Percentiles rank a stretch among this genome's conserved stretches.
phyloP scores from a whole-genome alignment of 257 asterid species.

The Solanum paucissectum region DNA sequence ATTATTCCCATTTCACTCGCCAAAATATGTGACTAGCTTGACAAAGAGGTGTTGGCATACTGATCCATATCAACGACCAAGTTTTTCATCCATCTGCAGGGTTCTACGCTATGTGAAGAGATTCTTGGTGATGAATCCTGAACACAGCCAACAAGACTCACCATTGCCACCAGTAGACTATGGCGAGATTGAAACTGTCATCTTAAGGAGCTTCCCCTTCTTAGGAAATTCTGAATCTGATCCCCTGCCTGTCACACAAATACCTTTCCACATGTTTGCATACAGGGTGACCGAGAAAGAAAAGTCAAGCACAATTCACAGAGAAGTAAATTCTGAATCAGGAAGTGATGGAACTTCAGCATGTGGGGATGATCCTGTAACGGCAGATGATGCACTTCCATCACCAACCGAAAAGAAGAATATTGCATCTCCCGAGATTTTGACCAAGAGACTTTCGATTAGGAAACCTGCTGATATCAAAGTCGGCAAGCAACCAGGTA shows the following conservation, averaged over 20 bases:
- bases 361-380: slow-evolving; percentile 39
- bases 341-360: slow-evolving; percentile 66
- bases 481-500: slow-evolving; percentile 50
- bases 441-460: slow-evolving; percentile 26
- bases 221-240: slow-evolving; percentile 1
- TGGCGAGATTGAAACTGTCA: slow-evolving; percentile 21
- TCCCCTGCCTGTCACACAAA: slow-evolving; percentile 21
- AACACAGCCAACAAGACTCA: slow-evolving; percentile 46
- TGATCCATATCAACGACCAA: slow-evolving; percentile 32
- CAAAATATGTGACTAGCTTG: slow-evolving; percentile 36
- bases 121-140: slow-evolving; percentile 31
- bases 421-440: slow-evolving; percentile 24
- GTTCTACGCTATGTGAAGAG: slow-evolving; percentile 54
- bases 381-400: slow-evolving; percentile 33
- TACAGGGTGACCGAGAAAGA: slow-evolving; percentile 70
- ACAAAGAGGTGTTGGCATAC: slow-evolving; percentile 38
- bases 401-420: slow-evolving; percentile 37
- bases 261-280: slow-evolving; percentile 71
- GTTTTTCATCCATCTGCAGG: slow-evolving; percentile 44
- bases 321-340: slow-evolving; percentile 51
- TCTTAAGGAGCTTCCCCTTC: slow-evolving; percentile 13
- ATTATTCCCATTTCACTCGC: slow-evolving; percentile 66
- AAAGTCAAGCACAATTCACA: slow-evolving; percentile 18
- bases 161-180: slow-evolving; percentile 42
- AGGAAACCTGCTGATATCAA: slow-evolving; percentile 34